Percentiles rank a stretch among this genome's conserved stretches.
phyloP scores from a whole-genome alignment of 2,329 filamentous ascomycete species.

The Paecilomyces fulvus region DNA sequence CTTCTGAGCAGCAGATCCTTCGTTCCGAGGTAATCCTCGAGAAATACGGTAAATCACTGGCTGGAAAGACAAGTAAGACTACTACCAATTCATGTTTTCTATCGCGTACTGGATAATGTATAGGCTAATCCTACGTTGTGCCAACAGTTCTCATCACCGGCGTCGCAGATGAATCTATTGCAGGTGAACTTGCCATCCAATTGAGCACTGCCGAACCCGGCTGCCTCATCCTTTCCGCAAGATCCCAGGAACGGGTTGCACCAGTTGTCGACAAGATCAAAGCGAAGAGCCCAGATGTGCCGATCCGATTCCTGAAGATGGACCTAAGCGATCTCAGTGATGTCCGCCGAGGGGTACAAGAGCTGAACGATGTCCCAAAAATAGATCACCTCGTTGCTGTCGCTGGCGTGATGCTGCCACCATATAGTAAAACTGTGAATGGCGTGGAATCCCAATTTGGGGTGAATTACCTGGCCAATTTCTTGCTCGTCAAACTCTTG shows the following conservation, averaged over 20 bases:
- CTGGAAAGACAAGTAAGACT: conserved; percentile 11
- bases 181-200: conserved; percentile 15
- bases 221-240: conserved; percentile 13
- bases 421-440: conserved; percentile 3
- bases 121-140: neutral
- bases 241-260: conserved; percentile 10
- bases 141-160: conserved; percentile 16
- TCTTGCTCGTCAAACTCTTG: conserved; percentile 41
- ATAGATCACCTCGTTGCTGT: conserved; percentile 13
- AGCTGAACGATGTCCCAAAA: conserved; percentile 8
- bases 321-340: conserved; percentile 9
- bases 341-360: conserved; percentile 7
- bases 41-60: conserved; percentile 11
- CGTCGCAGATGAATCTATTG: conserved; percentile 13
- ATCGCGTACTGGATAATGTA: too few relatives aligned
- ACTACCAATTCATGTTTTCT: too few relatives aligned
- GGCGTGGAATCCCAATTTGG: conserved; percentile 33
- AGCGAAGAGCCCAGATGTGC: conserved; percentile 9
- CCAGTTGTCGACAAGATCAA: conserved; percentile 12
- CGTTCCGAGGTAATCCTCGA: conserved; percentile 11
- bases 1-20: conserved; percentile 6
- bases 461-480: conserved; percentile 44
- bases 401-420: conserved; percentile 14
- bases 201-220: conserved; percentile 12
- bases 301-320: conserved; percentile 13